Conservation (phyloP, 2,329 filamentous ascomycete species). For the Colletotrichum aenigma region DNA sequence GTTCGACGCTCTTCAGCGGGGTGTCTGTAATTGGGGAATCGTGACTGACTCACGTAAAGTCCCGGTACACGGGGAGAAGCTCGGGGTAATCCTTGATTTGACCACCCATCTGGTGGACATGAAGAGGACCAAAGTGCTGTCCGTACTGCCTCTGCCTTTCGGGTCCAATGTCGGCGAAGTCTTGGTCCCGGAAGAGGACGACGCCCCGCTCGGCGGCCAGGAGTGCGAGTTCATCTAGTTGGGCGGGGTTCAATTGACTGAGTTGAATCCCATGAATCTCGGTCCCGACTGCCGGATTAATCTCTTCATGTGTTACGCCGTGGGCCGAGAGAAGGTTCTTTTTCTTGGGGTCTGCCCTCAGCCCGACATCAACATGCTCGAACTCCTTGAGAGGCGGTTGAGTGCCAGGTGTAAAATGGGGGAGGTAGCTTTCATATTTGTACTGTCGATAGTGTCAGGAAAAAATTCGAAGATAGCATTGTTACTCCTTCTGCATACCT, state of each 20-base stretch:
- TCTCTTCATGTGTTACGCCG: not conserved
- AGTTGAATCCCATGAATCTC: slow-evolving; percentile 45
- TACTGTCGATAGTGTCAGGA: not conserved
- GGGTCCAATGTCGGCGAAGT: slow-evolving; percentile 25
- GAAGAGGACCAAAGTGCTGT: not conserved
- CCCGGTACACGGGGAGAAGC: not conserved
- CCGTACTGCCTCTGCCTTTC: not conserved
- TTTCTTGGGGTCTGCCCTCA: slow-evolving; percentile 65
- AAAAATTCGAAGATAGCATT: not conserved
- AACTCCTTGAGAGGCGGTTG: slow-evolving; percentile 61
- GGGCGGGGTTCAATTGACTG: slow-evolving; percentile 37
- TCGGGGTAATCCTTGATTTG: not conserved
- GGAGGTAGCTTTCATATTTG: not conserved
- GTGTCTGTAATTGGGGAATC: not conserved
- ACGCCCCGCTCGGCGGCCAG: slow-evolving; percentile 43
- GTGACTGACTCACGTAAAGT: not conserved
- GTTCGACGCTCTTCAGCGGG: fast-evolving
- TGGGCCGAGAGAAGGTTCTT: slow-evolving; percentile 55
- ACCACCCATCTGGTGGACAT: not conserved
- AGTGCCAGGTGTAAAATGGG: not conserved
- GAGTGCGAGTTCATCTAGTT: slow-evolving; percentile 45
- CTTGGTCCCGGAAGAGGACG: slow-evolving; percentile 38
- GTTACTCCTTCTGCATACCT: not conserved
- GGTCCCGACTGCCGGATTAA: slow-evolving; percentile 36
- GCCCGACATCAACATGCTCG: slow-evolving; percentile 68